A percentile compares a stretch with the other conserved stretches of the same genome.
Conservation (phyloP, 768 basidiomycete species). For the Boletus rufocinnamomeus region DNA sequence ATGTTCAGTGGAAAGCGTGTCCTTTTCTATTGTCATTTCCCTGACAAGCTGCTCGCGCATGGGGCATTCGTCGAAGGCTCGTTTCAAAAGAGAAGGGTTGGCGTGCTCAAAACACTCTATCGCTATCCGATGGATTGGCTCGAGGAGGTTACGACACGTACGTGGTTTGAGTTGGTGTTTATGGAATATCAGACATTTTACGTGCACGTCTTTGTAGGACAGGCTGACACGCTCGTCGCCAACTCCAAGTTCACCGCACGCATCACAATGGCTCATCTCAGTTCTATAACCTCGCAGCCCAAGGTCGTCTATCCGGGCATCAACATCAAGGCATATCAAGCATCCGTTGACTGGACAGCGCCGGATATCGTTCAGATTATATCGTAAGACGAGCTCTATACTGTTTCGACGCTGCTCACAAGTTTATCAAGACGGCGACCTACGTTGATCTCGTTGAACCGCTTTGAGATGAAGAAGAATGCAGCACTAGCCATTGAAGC, state of each 20-base stretch:
- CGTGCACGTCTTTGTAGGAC: conserved; percentile 48
- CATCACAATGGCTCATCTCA: conserved; percentile 76
- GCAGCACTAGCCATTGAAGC: conserved; percentile 75
- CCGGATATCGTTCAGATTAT: conserved; percentile 54
- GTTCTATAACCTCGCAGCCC: conserved; percentile 60
- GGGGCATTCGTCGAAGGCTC: conserved; percentile 62
- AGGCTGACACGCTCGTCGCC: conserved; percentile 87
- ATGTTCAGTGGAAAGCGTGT: conserved; percentile 69
- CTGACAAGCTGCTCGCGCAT: conserved; percentile 86
- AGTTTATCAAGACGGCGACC: conserved; percentile 52
- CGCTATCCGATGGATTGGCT: conserved; percentile 87
- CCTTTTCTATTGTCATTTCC: conserved; percentile 98
- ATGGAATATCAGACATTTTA: not conserved
- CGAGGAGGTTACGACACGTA: conserved; percentile 89
- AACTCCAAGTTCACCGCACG: conserved; percentile 91
- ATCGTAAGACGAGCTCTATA: conserved; percentile 47
- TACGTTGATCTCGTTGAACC: conserved; percentile 86
- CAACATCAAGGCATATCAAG: conserved; percentile 72
- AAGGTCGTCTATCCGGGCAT: conserved; percentile 96
- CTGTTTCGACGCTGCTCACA: not conserved
- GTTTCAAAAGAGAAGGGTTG: conserved; percentile 40
- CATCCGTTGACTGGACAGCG: conserved; percentile 41
- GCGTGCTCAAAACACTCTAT: conserved; percentile 73
- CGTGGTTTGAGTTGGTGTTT: conserved; percentile 28
- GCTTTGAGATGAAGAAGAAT: conserved; percentile 97